Evolutionary conservation across 2,329 filamentous ascomycete species (phyloP).

Genomic region (Monosporascus sp.): DNA sequence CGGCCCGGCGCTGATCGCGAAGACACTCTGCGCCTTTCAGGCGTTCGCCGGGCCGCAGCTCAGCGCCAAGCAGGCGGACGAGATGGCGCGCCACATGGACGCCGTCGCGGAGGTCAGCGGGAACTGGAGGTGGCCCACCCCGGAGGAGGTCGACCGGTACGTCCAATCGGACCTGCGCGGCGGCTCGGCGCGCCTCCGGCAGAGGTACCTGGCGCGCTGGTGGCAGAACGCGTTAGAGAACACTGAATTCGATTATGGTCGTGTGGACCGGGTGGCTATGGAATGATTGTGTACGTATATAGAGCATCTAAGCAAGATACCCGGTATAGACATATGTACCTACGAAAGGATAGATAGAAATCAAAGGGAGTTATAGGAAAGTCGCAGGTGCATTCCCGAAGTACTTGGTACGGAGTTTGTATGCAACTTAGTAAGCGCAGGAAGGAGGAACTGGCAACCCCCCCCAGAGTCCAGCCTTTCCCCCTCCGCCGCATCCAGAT

Average conservation of each 20-base stretch:
- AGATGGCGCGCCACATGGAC: constrained; percentile 16
- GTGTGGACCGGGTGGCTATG: background rate
- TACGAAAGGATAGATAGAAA: no score
- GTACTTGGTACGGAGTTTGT: no score
- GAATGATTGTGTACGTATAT: constrained; percentile 1
- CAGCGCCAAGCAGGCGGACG: constrained; percentile 15
- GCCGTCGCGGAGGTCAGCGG: constrained; percentile 3
- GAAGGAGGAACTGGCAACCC: no score
- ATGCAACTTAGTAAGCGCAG: no score
- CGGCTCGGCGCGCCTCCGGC: constrained; percentile 14
- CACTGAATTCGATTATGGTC: background rate
- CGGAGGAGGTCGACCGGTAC: constrained; percentile 23
- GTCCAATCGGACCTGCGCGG: constrained; percentile 14
- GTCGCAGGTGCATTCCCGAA: no score
- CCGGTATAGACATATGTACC: background rate
- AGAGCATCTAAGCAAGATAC: background rate
- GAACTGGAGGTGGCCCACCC: constrained; percentile 25
- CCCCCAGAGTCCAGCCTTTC: no score
- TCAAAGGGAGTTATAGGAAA: no score
- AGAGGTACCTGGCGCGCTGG: constrained; percentile 6
- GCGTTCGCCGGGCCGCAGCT: constrained; percentile 42
- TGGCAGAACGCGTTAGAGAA: background rate
- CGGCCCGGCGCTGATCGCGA: constrained; percentile 24
- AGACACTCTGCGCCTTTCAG: constrained; percentile 42
- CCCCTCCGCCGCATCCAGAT: no score